Conservation (phyloP, 176 grass and related monocot species). For the Dendrocalamus sinicus region DNA sequence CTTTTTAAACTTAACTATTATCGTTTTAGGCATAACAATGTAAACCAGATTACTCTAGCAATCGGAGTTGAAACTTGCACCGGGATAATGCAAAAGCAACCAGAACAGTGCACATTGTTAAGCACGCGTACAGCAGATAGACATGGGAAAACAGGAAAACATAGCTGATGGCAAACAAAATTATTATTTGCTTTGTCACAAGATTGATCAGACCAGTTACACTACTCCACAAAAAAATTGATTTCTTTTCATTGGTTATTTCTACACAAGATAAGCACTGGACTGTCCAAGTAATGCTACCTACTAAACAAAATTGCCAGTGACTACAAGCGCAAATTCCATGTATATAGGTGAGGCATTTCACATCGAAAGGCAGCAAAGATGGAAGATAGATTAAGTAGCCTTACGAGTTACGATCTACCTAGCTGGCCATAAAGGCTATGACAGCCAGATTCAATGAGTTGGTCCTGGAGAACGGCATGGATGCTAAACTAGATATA, state of each 20-base stretch:
- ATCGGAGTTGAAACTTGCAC: background rate
- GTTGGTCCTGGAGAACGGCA: background rate
- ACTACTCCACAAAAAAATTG: background rate
- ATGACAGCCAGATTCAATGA: slow-evolving; percentile 17
- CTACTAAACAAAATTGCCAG: slow-evolving; percentile 16
- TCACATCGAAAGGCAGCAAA: slow-evolving; percentile 18
- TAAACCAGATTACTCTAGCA: background rate
- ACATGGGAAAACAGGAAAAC: background rate
- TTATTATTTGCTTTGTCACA: background rate
- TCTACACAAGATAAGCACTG: slow-evolving; percentile 3
- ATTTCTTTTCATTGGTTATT: background rate
- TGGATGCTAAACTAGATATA: slow-evolving; percentile 28
- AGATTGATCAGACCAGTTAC: background rate
- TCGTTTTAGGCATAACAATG: background rate
- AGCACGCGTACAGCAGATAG: background rate
- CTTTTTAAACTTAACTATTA: too few relatives aligned
- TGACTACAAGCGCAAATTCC: background rate
- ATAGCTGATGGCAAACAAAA: background rate
- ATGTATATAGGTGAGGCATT: slow-evolving; percentile 18
- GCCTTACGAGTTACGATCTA: background rate
- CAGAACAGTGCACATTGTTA: background rate
- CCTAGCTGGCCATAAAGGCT: slow-evolving; percentile 22
- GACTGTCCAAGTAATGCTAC: background rate
- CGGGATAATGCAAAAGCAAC: background rate
- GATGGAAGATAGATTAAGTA: background rate